Evolutionary conservation across 805 yeast genomes (phyloP).

Genomic region (Candida suzukii): DNA sequence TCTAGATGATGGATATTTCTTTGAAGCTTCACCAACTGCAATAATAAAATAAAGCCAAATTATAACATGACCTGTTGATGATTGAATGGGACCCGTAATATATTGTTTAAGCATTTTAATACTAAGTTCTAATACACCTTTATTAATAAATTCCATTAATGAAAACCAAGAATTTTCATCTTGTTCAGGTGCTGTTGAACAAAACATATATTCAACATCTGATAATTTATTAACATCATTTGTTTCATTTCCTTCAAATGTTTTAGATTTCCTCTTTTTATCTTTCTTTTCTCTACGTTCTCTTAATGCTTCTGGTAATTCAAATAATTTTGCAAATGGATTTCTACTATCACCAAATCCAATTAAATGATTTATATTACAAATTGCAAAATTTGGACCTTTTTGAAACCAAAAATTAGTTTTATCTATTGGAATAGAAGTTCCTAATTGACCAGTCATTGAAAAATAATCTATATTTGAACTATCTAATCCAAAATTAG

Average conservation of each 20-base stretch:
- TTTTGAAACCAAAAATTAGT: constrained; percentile 71
- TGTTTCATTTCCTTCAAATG: constrained; percentile 1
- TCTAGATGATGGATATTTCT: constrained; percentile 36
- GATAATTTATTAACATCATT: not conserved
- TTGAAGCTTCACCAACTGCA: constrained; percentile 51
- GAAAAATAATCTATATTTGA: constrained; percentile 59
- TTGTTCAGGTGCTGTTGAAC: constrained; percentile 22
- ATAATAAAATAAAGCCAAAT: constrained; percentile 73
- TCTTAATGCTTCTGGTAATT: constrained; percentile 61
- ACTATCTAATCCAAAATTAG: constrained; percentile 62
- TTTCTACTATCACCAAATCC: constrained; percentile 74
- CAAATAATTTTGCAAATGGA: constrained; percentile 71
- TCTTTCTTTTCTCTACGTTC: constrained; percentile 71
- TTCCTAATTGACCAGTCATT: constrained; percentile 31
- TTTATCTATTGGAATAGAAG: constrained; percentile 33
- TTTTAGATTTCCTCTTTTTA: constrained; percentile 40
- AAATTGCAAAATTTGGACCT: constrained; percentile 67
- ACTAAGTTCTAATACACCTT: constrained; percentile 61
- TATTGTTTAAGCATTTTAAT: constrained; percentile 61
- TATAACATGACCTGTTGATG: constrained; percentile 65
- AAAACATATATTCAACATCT: constrained; percentile 10
- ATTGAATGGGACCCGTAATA: constrained; percentile 61
- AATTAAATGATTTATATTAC: constrained; percentile 65
- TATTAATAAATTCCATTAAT: constrained; percentile 47
- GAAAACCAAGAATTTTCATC: constrained; percentile 45